Evolutionary conservation across 1,284 basidiomycete species (phyloP).

Genomic region (Hypsizygus ulmarius): DNA sequence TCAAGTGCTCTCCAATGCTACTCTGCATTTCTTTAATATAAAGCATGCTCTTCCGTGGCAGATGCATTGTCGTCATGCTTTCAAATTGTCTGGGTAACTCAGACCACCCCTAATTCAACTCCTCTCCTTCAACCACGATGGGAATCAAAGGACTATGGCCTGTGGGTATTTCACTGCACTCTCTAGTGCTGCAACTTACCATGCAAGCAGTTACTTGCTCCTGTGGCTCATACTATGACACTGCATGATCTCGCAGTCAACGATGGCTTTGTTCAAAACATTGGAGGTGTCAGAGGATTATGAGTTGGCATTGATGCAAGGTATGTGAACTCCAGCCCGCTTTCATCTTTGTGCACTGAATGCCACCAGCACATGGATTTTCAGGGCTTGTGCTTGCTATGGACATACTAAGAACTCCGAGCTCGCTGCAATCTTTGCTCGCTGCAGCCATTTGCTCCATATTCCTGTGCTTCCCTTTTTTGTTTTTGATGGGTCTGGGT

Average conservation of each 20-base stretch:
- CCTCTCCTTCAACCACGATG: too few species aligned
- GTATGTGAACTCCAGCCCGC: background rate
- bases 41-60: too few species aligned
- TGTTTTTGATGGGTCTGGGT: slow-evolving; percentile 15
- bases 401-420: slow-evolving; percentile 11
- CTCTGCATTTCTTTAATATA: too few species aligned
- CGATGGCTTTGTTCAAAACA: slow-evolving; percentile 14
- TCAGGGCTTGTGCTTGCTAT: slow-evolving; percentile 7
- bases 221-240: background rate
- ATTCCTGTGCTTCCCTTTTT: slow-evolving; percentile 14
- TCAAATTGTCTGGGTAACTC: too few species aligned
- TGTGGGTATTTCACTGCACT: too few species aligned
- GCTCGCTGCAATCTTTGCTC: slow-evolving; percentile 12
- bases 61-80: too few species aligned
- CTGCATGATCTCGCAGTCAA: slow-evolving; percentile 11
- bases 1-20: too few species aligned
- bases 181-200: background rate
- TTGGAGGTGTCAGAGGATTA: slow-evolving; percentile 7
- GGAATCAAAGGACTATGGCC: too few species aligned
- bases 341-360: background rate
- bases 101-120: too few species aligned
- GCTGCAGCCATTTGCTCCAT: slow-evolving; percentile 8
- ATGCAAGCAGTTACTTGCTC: background rate
- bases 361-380: slow-evolving; percentile 14
- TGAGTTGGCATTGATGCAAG: slow-evolving; percentile 17